Percentiles rank a stretch among this genome's conserved stretches.
These are phyloP conservation scores for Tricholoma furcatifolium DNA, from an alignment of 768 basidiomycete species.

Conservation along the genomic window DNA sequence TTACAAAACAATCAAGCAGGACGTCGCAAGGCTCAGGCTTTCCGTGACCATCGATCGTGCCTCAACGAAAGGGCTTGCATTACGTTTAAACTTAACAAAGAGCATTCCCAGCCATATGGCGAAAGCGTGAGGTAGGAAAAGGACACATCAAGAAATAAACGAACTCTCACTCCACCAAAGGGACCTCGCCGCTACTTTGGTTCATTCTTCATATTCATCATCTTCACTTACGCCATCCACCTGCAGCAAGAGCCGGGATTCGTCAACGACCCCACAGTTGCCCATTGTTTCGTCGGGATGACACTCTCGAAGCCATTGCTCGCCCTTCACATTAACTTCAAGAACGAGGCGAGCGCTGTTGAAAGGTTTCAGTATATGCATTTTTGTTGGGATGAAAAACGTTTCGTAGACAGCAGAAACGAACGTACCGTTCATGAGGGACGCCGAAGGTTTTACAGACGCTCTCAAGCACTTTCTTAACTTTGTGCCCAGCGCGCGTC, in stretches of 20 bases:
- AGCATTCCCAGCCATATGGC: background rate
- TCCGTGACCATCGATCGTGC: too few species aligned
- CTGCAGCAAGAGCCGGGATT: slow-evolving; percentile 6
- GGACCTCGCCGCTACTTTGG: background rate
- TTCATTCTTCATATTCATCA: background rate
- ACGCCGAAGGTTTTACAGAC: slow-evolving; percentile 40
- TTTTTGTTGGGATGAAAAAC: background rate
- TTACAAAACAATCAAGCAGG: too few species aligned
- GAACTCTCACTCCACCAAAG: background rate
- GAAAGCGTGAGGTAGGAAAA: too few species aligned
- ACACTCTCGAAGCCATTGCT: slow-evolving; percentile 2
- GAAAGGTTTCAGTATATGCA: background rate
- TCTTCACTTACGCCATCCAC: slow-evolving; percentile 1
- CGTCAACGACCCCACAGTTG: slow-evolving; percentile 6
- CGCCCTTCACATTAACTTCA: background rate
- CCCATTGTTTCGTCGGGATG: slow-evolving; percentile 13
- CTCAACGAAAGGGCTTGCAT: background rate
- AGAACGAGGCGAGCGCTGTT: slow-evolving; percentile 14
- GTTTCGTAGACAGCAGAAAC: background rate
- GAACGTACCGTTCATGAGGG: slow-evolving; percentile 27
- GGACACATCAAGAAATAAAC: background rate
- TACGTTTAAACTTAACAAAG: background rate
- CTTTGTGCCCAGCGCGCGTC: slow-evolving; percentile 39
- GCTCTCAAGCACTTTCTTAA: slow-evolving; percentile 38
- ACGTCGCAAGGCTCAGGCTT: too few species aligned